Conservation (phyloP, 2,329 filamentous ascomycete genomes). For the Calonectria naviculata region DNA sequence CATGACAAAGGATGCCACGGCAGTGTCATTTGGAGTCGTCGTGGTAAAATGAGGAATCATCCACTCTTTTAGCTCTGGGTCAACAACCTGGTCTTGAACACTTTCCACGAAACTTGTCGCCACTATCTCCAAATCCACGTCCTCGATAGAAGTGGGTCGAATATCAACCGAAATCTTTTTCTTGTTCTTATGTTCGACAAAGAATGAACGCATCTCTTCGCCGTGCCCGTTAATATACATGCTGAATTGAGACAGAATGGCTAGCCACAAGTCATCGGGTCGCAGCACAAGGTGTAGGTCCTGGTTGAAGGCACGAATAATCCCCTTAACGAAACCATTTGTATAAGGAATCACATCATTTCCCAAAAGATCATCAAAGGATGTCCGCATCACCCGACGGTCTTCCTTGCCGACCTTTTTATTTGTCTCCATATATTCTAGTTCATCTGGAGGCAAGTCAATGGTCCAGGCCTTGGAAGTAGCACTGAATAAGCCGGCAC, state of each 20-base stretch:
- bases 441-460: neutral
- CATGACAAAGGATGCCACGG: neutral
- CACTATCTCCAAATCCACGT: neutral
- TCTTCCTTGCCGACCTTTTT: neutral
- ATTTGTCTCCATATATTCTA: neutral
- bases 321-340: neutral
- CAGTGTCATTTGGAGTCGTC: neutral
- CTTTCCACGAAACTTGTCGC: neutral
- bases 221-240: neutral
- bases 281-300: neutral
- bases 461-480: neutral
- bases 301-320: neutral
- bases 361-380: neutral
- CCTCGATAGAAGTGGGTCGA: neutral
- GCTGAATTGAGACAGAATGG: neutral
- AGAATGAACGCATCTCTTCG: neutral
- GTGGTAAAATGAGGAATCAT: neutral
- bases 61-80: neutral
- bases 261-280: slow-evolving; percentile 1
- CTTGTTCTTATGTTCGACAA: neutral
- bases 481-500: neutral
- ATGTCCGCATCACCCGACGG: neutral
- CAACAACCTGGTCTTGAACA: neutral
- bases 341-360: neutral
- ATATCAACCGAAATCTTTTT: neutral